Percentiles rank a stretch among this genome's conserved stretches.
Evolutionary conservation across 2,329 filamentous ascomycete genomes (phyloP).

Genomic region (Penicillium griseofulvum): DNA sequence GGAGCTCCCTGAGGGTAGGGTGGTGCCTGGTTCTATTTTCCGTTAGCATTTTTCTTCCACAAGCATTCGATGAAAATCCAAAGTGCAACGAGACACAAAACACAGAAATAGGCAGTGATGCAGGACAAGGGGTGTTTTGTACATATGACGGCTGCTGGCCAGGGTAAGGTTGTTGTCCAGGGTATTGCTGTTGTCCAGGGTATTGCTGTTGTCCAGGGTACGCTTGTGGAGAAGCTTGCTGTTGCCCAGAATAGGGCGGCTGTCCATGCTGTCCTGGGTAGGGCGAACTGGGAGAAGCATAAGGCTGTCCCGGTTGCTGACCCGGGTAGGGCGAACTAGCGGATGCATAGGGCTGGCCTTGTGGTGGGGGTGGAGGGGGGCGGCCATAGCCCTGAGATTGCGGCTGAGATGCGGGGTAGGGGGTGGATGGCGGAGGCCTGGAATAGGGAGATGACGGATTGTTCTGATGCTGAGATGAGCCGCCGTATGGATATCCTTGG

Average conservation of each 20-base stretch:
- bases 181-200: slow-evolving; percentile 11
- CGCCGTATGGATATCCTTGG: slow-evolving; percentile 35
- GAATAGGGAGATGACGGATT: slow-evolving; percentile 33
- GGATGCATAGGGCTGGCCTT: slow-evolving; percentile 36
- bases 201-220: slow-evolving; percentile 16
- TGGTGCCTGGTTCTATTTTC: slow-evolving; percentile 15
- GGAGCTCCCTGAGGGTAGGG: slow-evolving; percentile 33
- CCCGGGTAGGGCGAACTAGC: slow-evolving; percentile 27
- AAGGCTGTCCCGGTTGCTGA: slow-evolving; percentile 5
- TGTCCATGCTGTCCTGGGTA: slow-evolving; percentile 14
- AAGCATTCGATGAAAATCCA: background rate
- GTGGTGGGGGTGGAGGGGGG: slow-evolving; percentile 42
- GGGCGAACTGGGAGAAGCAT: slow-evolving; percentile 26
- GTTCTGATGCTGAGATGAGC: slow-evolving; percentile 34
- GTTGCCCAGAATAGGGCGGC: slow-evolving; percentile 12
- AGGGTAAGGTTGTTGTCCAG: slow-evolving; percentile 9
- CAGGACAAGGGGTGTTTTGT: slow-evolving; percentile 19
- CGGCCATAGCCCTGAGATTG: slow-evolving; percentile 39
- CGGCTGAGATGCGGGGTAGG: slow-evolving; percentile 23
- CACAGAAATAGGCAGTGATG: slow-evolving; percentile 3
- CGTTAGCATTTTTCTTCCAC: slow-evolving; percentile 7
- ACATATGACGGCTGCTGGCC: slow-evolving; percentile 26
- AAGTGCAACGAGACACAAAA: background rate
- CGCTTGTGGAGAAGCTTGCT: slow-evolving; percentile 18
- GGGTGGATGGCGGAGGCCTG: slow-evolving; percentile 26